Evolutionary conservation across 2,329 filamentous ascomycete species (phyloP).

Genomic region (Aspergillus chevalieri): DNA sequence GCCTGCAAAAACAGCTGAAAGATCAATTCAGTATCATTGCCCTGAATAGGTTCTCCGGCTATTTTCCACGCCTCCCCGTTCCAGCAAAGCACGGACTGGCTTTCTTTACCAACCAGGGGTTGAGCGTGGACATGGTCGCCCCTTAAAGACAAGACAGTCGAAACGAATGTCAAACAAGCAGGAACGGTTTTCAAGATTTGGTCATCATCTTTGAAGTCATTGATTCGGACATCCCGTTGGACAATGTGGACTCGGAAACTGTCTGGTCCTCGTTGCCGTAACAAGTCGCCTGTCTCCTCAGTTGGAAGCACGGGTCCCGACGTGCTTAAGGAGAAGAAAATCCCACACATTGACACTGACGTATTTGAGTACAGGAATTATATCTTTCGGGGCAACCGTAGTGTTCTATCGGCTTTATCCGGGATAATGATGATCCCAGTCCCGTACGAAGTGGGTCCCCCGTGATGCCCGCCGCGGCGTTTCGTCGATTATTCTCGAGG

Average conservation of each 20-base stretch:
- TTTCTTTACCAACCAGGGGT: constrained; percentile 57
- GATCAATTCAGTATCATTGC: constrained; percentile 72
- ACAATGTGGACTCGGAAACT: constrained; percentile 30
- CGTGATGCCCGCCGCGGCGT: background rate
- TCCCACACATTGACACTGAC: constrained; percentile 40
- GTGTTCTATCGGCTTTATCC: constrained; percentile 2
- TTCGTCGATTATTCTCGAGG: background rate
- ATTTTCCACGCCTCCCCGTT: constrained; percentile 94
- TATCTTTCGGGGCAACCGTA: no score
- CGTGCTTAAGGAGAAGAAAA: constrained; percentile 46
- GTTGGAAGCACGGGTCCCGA: constrained; percentile 22
- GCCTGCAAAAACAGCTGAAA: constrained; percentile 54
- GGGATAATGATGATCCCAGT: constrained; percentile 31
- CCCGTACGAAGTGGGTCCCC: background rate
- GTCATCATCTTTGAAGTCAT: constrained; percentile 3
- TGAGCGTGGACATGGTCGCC: constrained; percentile 66
- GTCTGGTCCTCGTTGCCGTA: constrained; percentile 41
- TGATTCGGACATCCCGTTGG: constrained; percentile 13
- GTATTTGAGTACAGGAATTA: no score
- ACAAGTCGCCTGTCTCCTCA: constrained; percentile 26
- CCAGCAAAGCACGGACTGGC: constrained; percentile 76
- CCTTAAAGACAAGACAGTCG: constrained; percentile 86
- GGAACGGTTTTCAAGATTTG: constrained; percentile 4
- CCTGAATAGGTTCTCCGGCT: constrained; percentile 48
- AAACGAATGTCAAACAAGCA: constrained; percentile 59